Evolutionary conservation across 371 early-diverging fungal species (phyloP).

Genomic region (Saksenaea oblongispora): DNA sequence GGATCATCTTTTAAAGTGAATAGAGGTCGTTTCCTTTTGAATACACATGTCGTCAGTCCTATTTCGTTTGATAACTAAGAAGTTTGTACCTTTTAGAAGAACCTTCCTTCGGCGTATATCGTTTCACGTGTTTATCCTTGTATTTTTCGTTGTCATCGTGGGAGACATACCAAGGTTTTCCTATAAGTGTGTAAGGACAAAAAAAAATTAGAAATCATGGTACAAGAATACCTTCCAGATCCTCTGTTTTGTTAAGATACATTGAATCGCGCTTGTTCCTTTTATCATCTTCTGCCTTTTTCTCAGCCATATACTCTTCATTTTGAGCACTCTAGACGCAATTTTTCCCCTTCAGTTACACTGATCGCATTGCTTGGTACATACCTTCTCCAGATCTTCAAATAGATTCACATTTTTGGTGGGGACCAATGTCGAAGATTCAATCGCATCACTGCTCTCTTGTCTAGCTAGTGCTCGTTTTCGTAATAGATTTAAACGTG

Average conservation of each 20-base stretch:
- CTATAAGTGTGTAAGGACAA: slow-evolving; percentile 9
- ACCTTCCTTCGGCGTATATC: slow-evolving; percentile 10
- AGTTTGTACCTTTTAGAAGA: not conserved
- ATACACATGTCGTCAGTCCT: too few relatives aligned
- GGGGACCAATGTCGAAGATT: not conserved
- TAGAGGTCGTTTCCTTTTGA: not conserved
- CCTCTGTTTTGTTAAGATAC: slow-evolving; percentile 57
- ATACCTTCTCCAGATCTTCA: slow-evolving; percentile 45
- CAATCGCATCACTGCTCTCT: not conserved
- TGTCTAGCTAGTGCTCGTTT: slow-evolving; percentile 43
- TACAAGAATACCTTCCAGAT: slow-evolving; percentile 31
- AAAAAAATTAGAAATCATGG: too few relatives aligned
- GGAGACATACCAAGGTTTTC: slow-evolving; percentile 39
- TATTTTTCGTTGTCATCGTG: slow-evolving; percentile 24
- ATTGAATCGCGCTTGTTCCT: slow-evolving; percentile 61
- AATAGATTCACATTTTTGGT: slow-evolving; percentile 62
- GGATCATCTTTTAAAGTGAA: not conserved
- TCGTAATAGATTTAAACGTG: slow-evolving; percentile 49
- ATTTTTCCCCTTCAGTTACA: not conserved
- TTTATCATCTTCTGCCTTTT: slow-evolving; percentile 57
- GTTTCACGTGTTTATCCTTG: slow-evolving; percentile 14
- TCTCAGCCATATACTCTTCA: slow-evolving; percentile 62
- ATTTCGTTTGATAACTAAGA: too few relatives aligned
- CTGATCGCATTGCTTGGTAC: not conserved
- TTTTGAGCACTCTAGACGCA: slow-evolving; percentile 24